Base-by-base conservation (phyloP, 805 yeast genomes). In the Zygoascus flipseniorum region DNA sequence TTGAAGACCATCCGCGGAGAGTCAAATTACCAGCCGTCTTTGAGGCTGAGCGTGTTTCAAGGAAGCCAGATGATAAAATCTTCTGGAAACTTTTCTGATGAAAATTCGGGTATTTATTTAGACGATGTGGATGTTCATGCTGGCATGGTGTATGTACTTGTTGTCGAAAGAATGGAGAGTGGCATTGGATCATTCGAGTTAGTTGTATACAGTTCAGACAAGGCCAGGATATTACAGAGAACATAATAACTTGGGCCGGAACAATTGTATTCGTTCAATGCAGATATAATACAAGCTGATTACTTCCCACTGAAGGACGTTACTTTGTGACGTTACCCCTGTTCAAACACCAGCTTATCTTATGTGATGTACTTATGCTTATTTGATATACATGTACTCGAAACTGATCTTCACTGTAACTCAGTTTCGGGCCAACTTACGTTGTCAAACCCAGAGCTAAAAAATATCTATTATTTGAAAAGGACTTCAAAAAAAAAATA, bases 91-190 rank as follows among this genome's bases (percentile, higher is more conserved):
- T 61, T 61, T 51, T 43, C 51, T 5, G 60, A 57, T 32, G 16
- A 46, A n/a, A 14, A 39, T 8, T 49, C 42, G 31, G 62, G 62
- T 5, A 49, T 54, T 11, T 56, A 39, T 43, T 23, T 59, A 42
- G 58, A 58, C 35, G 43, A 41, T 16, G 47, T 58, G 10, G 18
- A 13, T 26, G 39, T 55, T 14, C 16, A 35, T 8, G 41, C 50
- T 2, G 41, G 41, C 19, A 19, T 16, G 13, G 31, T 18, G 2
- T 58, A 60, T 43, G 39, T 43, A 18, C 42, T 51, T 11, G 46
- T 53, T 26, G 55, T 59, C 4, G 65, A 61, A 41, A 48, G 65
- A 20, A 61, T 61, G 62, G 65, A 61, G 54, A 48, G 59, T n/a
- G 65, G 65, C 8, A 16, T 44, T 20, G 65, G 65, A 5, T 8